Evolutionary conservation across 2,329 filamentous ascomycete genomes (phyloP), one percentile per base, ranked within the genome.

Genomic region (Stachybotrys chartarum): DNA sequence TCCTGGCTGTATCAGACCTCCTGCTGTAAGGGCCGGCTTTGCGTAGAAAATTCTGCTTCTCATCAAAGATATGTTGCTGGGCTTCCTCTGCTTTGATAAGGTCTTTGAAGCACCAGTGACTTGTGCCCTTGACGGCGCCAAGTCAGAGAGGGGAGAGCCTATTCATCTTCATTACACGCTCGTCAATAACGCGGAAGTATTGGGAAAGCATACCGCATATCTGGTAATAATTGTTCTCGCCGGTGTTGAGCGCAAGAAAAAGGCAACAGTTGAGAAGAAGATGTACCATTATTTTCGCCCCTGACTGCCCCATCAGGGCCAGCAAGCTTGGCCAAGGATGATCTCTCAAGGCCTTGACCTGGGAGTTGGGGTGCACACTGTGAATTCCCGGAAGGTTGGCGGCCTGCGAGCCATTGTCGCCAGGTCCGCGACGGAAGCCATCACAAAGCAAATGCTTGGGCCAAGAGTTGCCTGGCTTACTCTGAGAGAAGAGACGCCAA

Each of bases 31-130:
- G 1, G 82, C 79, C 18, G 91, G 83, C 62, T 84, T 85, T 24
- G 89, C 87, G 70, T 97, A 97, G 52, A 97, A 78, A 77, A 97
- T 95, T 18, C 91, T 84, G 65, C 83, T 91, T 57, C 92, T 85
- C 50, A 92, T 83, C 64, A 99, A 87, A 1, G 77, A 73, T 56
- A 97, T 91, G 16, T 84, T 81, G 46, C 80, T 81, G 10, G 78
- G 75, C 16, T 70, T 66, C 30, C 67, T 61, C 35, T 45, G 49
- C 17, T 24, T 45, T 3, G 12, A 7, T 12, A 46, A 52, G 12
- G 42, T 47, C 8, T 8, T 24, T 17, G 3, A 10, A 14, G n/a
- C n/a, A 47, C 39, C 11, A n/a, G 24, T 24, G 24, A 24, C 51
- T 12, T 55, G 55, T 16, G 14, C 30, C 7, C 24, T 42, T 42